Base-by-base conservation (phyloP, 352 stramenopile species). In the Pythium phragmiticola region DNA sequence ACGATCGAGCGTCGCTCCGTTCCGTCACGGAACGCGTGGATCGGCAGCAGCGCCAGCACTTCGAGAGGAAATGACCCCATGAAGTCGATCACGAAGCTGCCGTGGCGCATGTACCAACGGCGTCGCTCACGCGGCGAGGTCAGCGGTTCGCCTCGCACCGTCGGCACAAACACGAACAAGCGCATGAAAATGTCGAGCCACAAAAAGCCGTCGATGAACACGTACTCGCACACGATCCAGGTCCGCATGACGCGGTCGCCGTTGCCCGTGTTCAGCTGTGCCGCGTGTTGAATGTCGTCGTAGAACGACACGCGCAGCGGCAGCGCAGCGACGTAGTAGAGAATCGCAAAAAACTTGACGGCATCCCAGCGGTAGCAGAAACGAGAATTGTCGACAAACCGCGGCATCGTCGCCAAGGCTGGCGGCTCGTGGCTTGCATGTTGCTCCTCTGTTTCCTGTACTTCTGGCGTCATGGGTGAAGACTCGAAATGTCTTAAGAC, bases 301-400 rank as follows among this genome's bases (percentile, higher is more conserved):
- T 69, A 75, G 23, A 70, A 75, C 3, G 68, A 68, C 2, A 75
- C 68, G 6, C 68, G 68, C 1, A 75, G 53, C 5, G 68, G 68
- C 23, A 75, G 30, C 11, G 68, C 68, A 2, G 63, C 61, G 26
- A 69, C 57, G 48, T 73, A 75, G 50, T 75, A 75, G 4, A 69
- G 26, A 13, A 66, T 72, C 11, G 63, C 57, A 9, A 69, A 63
- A 28, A 75, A 69, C 49, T 75, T 75, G 57, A 72, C 46, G 0
- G 45, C 60, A 37, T 75, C 68, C 68, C 68, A 75, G 0, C 60
- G 56, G 50, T 72, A 75, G 21, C 64, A 68, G 52, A 75, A 75
- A 6, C 13, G 7, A 7, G 68, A 75, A 8, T 47, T 48, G 12
- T 72, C 58, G 5, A 61, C 39, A 33, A 75, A 75, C 5, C 56